These are phyloP conservation scores for Artemisia tridentata DNA, from an alignment of 129 eudicot genomes.

Conservation along the genomic window DNA sequence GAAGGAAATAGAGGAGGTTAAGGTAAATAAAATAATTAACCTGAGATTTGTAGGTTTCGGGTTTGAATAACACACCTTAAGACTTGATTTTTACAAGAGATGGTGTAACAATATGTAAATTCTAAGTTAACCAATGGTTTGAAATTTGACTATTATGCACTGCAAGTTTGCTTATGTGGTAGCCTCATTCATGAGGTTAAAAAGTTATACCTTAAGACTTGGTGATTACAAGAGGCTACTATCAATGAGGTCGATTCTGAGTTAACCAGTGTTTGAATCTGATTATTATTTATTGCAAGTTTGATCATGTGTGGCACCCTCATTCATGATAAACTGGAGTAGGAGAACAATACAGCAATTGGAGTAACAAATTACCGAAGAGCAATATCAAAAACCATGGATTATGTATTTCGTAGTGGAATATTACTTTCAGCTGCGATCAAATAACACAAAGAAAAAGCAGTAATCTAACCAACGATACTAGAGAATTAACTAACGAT, in stretches of 20 bases:
- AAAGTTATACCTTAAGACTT: not conserved
- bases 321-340: not conserved
- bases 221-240: not conserved
- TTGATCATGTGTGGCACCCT: not conserved
- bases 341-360: not conserved
- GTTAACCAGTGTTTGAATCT: not conserved
- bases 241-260: not conserved
- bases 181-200: not conserved
- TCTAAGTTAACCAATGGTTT: not conserved
- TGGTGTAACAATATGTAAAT: not conserved
- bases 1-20: too few relatives aligned
- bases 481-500: not conserved
- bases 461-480: not conserved
- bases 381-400: slow-evolving; percentile 9
- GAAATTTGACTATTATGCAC: not conserved
- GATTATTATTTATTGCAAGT: not conserved
- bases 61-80: not conserved
- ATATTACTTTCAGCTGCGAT: not conserved
- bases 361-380: not conserved
- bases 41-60: not conserved
- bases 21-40: too few relatives aligned
- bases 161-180: slow-evolving; percentile 3
- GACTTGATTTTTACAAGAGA: not conserved
- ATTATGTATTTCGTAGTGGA: not conserved
- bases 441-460: not conserved